Conservation (phyloP, 768 basidiomycete species). For the Suillus luteus region DNA sequence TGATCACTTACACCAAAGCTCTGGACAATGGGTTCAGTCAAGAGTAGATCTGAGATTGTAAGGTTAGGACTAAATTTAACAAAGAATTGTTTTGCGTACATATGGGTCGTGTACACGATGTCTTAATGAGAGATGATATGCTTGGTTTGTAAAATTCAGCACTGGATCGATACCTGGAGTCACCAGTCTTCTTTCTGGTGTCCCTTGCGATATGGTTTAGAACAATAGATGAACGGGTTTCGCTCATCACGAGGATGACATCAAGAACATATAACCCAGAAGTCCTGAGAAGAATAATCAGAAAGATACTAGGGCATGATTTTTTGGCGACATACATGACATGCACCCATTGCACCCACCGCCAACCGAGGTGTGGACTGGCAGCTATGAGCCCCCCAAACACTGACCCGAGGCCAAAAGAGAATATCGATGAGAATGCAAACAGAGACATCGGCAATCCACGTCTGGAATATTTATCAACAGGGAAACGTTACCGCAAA, state of each 20-base stretch:
- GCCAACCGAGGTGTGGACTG: conserved; percentile 57
- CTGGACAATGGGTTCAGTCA: conserved; percentile 62
- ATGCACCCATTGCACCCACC: conserved; percentile 81
- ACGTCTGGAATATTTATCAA: conserved; percentile 6
- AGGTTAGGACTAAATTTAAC: neutral
- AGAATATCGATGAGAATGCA: conserved; percentile 55
- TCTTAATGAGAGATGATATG: conserved; percentile 56
- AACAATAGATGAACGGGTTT: conserved; percentile 71
- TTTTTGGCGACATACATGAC: conserved; percentile 44
- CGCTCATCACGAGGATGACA: conserved; percentile 57
- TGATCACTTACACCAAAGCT: conserved; percentile 59
- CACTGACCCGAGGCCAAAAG: conserved; percentile 61
- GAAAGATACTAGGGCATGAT: conserved; percentile 1
- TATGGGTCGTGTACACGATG: conserved; percentile 67
- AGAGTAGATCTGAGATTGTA: conserved; percentile 11
- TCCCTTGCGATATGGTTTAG: conserved; percentile 60
- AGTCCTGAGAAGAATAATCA: conserved; percentile 38
- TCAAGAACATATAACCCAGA: conserved; percentile 49
- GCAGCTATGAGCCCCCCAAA: conserved; percentile 63
- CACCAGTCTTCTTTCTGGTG: conserved; percentile 63
- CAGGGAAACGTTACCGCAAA: neutral
- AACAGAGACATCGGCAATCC: conserved; percentile 75
- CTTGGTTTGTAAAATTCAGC: conserved; percentile 61
- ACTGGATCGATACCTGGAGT: conserved; percentile 59
- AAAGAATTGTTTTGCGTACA: conserved; percentile 43